Evolutionary conservation across 257 asterid species (phyloP), one percentile per base, ranked within the genome.

Genomic region (Penstemon newberryi): DNA sequence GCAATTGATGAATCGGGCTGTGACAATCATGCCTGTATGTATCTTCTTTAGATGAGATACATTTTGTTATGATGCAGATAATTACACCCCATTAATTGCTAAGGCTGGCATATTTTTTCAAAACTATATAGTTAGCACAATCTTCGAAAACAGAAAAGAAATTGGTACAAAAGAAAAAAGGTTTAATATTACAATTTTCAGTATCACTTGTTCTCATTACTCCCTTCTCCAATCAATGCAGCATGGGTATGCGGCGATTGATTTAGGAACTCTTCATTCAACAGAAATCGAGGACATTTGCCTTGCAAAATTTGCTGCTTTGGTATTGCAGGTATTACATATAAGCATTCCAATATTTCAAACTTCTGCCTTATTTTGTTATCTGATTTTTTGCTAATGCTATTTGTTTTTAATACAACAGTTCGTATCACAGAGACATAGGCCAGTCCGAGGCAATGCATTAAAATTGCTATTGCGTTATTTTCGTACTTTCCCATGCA

Each of bases 341-440:
- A 69, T 65, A 71, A 58, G 55, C 64, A 68, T 60, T n/a, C 19
- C 33, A 49, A 5, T 50, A 25, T 52, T 55, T 70, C 63, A 42
- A 65, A n/a, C 5, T 60, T 37, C 37, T 56, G 56, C 43, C 56
- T 51, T 47, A 75, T 42, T 57, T 33, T 63, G 6, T 53, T 43
- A 41, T 75, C 56, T 46, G 56, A 70, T 63, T 40, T 56, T 42
- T 5, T 68, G 44, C 58, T 65, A 33, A 70, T 71, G 53, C 43
- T 70, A 63, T 67, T 56, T 67, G 41, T 61, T 61, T 19, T 70
- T 59, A 49, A 50, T 64, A 11, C 64, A 7, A 53, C 78, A 93
- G 97, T 90, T 88, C 79, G 79, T 93, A 78, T 93, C 96, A 56
- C 99, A 93, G 73, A 83, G 81, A 58, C 89, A 85, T 56, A 83